Percentiles rank a stretch among this genome's conserved stretches.
Evolutionary conservation across 2,329 filamentous ascomycete species (phyloP).

Genomic region (Drechslerella coelobrocha): DNA sequence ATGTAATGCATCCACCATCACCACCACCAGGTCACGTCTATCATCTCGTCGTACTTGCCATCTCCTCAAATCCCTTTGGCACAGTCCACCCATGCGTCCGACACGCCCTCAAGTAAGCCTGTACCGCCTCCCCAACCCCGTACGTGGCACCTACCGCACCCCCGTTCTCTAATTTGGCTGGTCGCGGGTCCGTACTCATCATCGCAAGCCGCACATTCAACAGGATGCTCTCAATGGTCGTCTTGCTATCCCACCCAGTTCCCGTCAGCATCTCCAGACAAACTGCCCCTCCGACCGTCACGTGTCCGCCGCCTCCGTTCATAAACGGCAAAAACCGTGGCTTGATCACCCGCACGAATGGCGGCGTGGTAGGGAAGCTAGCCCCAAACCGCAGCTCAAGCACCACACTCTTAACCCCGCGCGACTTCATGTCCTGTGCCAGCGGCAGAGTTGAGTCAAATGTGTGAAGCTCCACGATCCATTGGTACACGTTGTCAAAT

Average conservation of each 20-base stretch:
- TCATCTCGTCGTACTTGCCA: constrained; percentile 43
- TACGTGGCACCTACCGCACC: constrained; percentile 62
- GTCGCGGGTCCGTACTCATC: constrained; percentile 67
- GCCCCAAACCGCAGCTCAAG: constrained; percentile 81
- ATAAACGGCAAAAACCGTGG: constrained; percentile 78
- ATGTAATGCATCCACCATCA: constrained; percentile 60
- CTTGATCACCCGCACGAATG: constrained; percentile 81
- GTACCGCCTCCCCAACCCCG: constrained; percentile 71
- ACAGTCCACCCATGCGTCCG: constrained; percentile 74
- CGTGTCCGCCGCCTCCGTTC: constrained; percentile 80
- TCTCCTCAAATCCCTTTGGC: constrained; percentile 66
- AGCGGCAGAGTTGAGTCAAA: constrained; percentile 75
- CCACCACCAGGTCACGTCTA: no score
- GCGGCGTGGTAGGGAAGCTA: constrained; percentile 77
- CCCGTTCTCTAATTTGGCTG: constrained; percentile 68
- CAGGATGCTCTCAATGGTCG: constrained; percentile 78
- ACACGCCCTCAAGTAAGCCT: constrained; percentile 75
- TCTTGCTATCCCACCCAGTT: constrained; percentile 77
- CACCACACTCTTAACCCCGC: constrained; percentile 71
- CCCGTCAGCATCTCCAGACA: constrained; percentile 76
- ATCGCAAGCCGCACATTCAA: constrained; percentile 82
- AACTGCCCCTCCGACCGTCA: constrained; percentile 82
- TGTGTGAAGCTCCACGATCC: constrained; percentile 87
- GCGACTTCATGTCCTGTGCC: constrained; percentile 73
- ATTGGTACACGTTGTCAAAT: constrained; percentile 80